phyloP scores from a whole-genome alignment of 2,329 filamentous ascomycete species.

The Tolypocladium paradoxum region DNA sequence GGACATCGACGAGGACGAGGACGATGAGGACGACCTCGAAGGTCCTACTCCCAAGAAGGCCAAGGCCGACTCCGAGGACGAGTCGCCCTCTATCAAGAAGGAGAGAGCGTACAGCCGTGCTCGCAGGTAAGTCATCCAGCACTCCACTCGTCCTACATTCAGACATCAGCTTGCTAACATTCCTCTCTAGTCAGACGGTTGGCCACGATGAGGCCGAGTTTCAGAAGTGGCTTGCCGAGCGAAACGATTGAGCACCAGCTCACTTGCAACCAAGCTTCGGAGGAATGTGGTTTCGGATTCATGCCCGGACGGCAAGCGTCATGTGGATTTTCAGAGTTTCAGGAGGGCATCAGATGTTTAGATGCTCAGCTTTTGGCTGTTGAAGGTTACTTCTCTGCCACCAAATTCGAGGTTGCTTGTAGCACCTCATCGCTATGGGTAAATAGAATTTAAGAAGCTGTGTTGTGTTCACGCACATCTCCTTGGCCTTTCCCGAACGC shows the following conservation, averaged over 20 bases:
- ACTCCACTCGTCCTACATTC: not conserved
- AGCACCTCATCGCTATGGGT: not conserved
- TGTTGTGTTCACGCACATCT: not conserved
- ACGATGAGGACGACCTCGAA: constrained; percentile 1
- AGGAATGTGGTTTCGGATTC: not conserved
- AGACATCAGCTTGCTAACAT: not conserved
- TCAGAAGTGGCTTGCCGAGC: not conserved
- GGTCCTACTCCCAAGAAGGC: constrained; percentile 15
- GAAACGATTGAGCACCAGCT: not conserved
- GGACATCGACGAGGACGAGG: constrained; percentile 8
- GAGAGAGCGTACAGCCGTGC: constrained; percentile 1
- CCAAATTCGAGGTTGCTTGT: not conserved
- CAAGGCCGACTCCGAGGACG: constrained; percentile 16
- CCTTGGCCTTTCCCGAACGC: not conserved
- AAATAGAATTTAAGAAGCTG: not conserved
- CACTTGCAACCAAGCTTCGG: not conserved
- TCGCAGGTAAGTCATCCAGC: constrained; percentile 8
- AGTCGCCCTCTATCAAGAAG: constrained; percentile 7
- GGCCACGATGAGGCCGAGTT: not conserved
- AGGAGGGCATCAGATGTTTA: not conserved
- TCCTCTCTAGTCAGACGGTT: not conserved
- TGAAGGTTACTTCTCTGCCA: not conserved
- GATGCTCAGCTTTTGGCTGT: not conserved
- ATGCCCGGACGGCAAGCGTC: not conserved
- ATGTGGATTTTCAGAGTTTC: not conserved